Base-by-base conservation (phyloP, 164 flowering plant genomes). In the Annona squamosa region DNA sequence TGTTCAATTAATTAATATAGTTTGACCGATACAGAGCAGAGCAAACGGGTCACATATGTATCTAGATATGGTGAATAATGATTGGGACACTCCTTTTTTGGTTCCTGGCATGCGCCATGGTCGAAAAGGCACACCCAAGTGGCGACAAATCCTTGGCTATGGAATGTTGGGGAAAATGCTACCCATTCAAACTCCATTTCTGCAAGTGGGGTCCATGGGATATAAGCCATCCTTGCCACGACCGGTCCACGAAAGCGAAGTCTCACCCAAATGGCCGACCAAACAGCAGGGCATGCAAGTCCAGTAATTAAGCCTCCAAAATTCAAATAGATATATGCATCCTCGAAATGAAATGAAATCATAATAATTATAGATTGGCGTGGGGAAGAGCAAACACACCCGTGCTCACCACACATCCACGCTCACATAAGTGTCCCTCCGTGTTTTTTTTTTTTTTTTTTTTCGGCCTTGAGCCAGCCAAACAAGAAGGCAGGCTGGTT, bases 321-420 rank as follows among this genome's bases (percentile, higher is more conserved):
- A 52, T 10, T 52, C 13, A 16, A 16, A 16, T 6, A 52, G 59
- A 52, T 7, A 6, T 16, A 16, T 52, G 3, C 13, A 5, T 9
- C 13, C 9, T 16, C 59, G 13, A 52, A 52, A 52, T 52, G 5
- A 52, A 52, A 6, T 52, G 3, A 52, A 52, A 52, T 52, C 7
- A 9, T 63, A 16, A 57, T 57, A 68, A 3, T 26, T 26, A 42
- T 71, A 43, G 61, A 76, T 73, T 37, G 26, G 78, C 84, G 77
- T 73, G 82, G 84, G 79, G 79, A 83, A 73, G 81, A 79, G 81
- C 72, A 75, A 75, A 81, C 81, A 85, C 87, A 74, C 87, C 81
- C 92, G 88, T 85, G 89, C 87, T 84, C 77, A 81, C 77, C 78
- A 75, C 63, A 79, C 78, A 74, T 67, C 72, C 87, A 84, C 83